These are phyloP conservation scores for Crithidia acanthocephali DNA, from an alignment of 208 protist species.

Conservation along the genomic window DNA sequence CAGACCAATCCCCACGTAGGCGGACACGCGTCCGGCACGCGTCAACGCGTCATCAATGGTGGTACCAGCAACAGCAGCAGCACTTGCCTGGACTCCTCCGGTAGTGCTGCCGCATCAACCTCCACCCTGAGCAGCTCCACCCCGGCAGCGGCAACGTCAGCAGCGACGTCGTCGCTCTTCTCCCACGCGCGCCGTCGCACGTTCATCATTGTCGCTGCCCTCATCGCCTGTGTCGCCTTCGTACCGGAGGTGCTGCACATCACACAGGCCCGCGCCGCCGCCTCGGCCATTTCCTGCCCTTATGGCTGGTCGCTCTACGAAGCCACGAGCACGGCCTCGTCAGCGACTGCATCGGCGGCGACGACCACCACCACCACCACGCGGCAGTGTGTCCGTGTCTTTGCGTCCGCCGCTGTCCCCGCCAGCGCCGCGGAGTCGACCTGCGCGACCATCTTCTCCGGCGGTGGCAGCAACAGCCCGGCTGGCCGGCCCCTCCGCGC, in stretches of 20 bases:
- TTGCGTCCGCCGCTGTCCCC: constrained; percentile 1
- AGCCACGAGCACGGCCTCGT: neutral
- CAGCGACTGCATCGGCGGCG: neutral
- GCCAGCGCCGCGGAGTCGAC: constrained; percentile 14
- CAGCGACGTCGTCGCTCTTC: neutral
- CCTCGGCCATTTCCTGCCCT: constrained; percentile 20
- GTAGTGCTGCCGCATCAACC: neutral
- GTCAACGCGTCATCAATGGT: neutral
- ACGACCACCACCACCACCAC: neutral
- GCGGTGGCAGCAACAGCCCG: too few species aligned
- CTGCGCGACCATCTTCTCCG: constrained; percentile 9
- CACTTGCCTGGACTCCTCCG: neutral
- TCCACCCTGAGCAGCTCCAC: neutral
- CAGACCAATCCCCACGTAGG: neutral
- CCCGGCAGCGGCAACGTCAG: neutral
- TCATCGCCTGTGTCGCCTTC: constrained; percentile 4
- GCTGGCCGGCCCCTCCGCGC: neutral
- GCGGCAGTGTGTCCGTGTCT: constrained; percentile 23
- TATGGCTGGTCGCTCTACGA: constrained; percentile 32
- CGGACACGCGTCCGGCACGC: neutral
- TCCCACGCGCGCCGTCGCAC: neutral
- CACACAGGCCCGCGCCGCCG: neutral
- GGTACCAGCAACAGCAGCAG: neutral
- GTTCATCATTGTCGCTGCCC: neutral
- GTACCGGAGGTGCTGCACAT: constrained; percentile 18